Conservation (phyloP, 352 stramenopile genomes). For the Pythium periplocum region DNA sequence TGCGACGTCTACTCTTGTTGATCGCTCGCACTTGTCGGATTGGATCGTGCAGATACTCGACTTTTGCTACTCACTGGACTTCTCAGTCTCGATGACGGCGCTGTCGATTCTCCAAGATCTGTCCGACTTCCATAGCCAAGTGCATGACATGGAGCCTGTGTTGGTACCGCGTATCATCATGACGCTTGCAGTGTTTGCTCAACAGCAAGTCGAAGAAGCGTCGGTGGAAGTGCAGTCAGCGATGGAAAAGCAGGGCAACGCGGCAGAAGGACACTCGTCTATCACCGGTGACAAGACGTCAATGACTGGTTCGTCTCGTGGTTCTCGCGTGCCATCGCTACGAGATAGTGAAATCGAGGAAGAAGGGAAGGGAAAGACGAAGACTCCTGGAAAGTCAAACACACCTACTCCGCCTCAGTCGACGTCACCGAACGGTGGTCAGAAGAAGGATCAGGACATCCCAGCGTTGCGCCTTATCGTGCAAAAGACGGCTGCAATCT, state of each 20-base stretch:
- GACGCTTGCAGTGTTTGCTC: constrained; percentile 79
- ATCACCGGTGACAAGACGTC: constrained; percentile 19
- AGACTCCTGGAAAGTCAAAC: constrained; percentile 40
- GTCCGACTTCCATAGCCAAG: constrained; percentile 64
- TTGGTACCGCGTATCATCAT: constrained; percentile 83
- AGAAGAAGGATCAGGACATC: constrained; percentile 50
- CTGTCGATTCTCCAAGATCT: constrained; percentile 77
- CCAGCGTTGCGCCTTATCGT: constrained; percentile 69
- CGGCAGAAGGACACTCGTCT: constrained; percentile 15
- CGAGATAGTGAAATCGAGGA: constrained; percentile 23
- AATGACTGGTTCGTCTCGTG: constrained; percentile 21
- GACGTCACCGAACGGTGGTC: neutral
- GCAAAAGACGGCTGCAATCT: constrained; percentile 81
- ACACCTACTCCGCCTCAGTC: neutral
- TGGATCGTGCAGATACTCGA: constrained; percentile 84
- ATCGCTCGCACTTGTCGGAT: constrained; percentile 46
- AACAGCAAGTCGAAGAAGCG: constrained; percentile 84
- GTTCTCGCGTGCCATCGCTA: constrained; percentile 8
- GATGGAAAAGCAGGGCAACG: constrained; percentile 42
- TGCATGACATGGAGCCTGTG: constrained; percentile 59
- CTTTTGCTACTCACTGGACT: constrained; percentile 64
- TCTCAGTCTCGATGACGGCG: constrained; percentile 74
- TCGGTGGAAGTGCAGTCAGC: constrained; percentile 81
- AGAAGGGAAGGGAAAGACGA: constrained; percentile 66
- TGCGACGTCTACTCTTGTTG: constrained; percentile 23